A percentile compares a stretch with the other conserved stretches of the same genome.
phyloP scores from a whole-genome alignment of 2,329 filamentous ascomycete genomes.

The Fusarium anthophilum region DNA sequence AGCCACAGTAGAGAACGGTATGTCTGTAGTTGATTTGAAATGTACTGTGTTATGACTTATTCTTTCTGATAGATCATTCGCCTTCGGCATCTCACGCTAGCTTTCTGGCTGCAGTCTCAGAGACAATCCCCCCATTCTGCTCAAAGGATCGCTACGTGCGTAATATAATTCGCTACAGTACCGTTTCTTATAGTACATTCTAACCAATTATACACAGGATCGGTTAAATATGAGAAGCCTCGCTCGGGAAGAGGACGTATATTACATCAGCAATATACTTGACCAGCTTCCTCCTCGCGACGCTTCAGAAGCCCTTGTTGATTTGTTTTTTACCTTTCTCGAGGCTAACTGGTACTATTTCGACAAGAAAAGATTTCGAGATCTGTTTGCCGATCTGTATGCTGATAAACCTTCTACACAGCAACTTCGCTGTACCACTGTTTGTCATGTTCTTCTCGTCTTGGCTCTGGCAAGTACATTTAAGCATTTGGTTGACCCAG shows the following conservation, averaged over 20 bases:
- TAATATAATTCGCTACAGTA: neutral
- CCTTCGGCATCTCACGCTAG: neutral
- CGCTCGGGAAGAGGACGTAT: neutral
- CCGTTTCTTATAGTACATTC: neutral
- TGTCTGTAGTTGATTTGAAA: neutral
- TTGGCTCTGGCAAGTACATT: neutral
- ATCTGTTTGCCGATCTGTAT: neutral
- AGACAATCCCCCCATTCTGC: neutral
- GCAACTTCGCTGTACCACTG: neutral
- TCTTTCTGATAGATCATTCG: neutral
- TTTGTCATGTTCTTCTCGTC: neutral
- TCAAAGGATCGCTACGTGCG: neutral
- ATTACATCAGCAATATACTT: neutral
- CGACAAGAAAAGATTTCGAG: neutral
- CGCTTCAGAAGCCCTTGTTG: neutral
- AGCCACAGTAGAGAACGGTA: neutral
- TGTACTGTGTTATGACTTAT: neutral
- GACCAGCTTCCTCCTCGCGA: neutral
- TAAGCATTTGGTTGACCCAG: neutral
- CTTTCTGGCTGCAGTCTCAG: neutral
- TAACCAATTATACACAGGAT: neutral
- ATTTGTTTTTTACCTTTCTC: neutral
- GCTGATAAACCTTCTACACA: neutral
- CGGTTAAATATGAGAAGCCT: neutral
- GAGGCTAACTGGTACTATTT: neutral